A percentile compares a stretch with the other conserved stretches of the same genome.
These are phyloP conservation scores for Eutrema yunnanense DNA, from an alignment of 345 rosid species.

Conservation along the genomic window DNA sequence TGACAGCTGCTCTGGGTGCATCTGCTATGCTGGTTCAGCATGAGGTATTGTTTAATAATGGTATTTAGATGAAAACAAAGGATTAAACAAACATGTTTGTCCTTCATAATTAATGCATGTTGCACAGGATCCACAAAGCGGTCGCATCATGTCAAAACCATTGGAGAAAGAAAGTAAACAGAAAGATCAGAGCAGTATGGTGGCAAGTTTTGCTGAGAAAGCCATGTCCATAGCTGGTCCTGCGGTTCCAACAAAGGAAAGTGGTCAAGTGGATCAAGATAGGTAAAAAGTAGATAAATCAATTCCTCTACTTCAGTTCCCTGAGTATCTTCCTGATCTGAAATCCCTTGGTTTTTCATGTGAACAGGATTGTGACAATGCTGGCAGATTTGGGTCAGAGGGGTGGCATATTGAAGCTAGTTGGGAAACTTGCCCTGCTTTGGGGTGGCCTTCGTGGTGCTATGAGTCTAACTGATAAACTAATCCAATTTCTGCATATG, in stretches of 20 bases:
- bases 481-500: conserved; percentile 65
- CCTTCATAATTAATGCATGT: not conserved
- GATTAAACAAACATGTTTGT: not conserved
- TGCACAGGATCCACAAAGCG: conserved; percentile 34
- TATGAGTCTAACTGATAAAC: conserved; percentile 77
- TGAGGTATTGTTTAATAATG: conserved; percentile 42
- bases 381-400: conserved; percentile 84
- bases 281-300: conserved; percentile 37
- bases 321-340: conserved; percentile 6
- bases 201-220: conserved; percentile 89
- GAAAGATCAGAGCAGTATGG: conserved; percentile 41
- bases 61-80: not conserved
- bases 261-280: conserved; percentile 91
- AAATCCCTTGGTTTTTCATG: conserved; percentile 8
- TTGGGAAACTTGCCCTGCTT: conserved; percentile 93
- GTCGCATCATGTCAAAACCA: conserved; percentile 29
- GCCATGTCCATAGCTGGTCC: conserved; percentile 95
- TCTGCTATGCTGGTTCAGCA: conserved; percentile 66
- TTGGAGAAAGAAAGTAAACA: conserved; percentile 34
- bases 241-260: conserved; percentile 87
- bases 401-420: conserved; percentile 82
- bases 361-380: conserved; percentile 76
- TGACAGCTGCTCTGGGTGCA: conserved; percentile 91
- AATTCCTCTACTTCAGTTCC: conserved; percentile 6
- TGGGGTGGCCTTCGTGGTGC: conserved; percentile 99